Conservation (phyloP, 2,329 filamentous ascomycete species). For the Alternaria infectoria region DNA sequence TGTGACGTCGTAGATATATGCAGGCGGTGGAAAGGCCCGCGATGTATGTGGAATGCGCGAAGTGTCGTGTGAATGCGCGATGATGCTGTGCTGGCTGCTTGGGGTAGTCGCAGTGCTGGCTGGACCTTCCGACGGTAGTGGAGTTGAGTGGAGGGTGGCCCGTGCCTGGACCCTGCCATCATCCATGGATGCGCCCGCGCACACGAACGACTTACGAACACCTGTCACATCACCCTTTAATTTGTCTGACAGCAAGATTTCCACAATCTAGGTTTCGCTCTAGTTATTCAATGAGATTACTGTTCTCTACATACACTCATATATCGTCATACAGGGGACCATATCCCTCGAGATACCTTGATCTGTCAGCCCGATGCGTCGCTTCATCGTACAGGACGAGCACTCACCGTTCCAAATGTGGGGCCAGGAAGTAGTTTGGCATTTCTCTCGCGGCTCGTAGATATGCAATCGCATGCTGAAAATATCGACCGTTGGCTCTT, state of each 20-base stretch:
- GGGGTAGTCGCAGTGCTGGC: not conserved
- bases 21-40: too few relatives aligned
- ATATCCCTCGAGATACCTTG: conserved; percentile 55
- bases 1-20: not conserved
- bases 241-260: not conserved
- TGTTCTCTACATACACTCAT: not conserved
- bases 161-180: not conserved
- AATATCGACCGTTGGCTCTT: conserved; percentile 53
- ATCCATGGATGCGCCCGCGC: not conserved
- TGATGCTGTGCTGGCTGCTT: conserved; percentile 1
- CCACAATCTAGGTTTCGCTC: not conserved
- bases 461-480: conserved; percentile 55
- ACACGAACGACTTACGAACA: not conserved
- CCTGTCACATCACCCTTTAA: not conserved
- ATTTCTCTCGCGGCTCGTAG: conserved; percentile 53
- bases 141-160: conserved; percentile 2
- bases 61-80: not conserved
- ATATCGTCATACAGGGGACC: conserved; percentile 32
- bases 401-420: conserved; percentile 56
- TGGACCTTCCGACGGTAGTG: not conserved
- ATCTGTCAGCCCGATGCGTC: conserved; percentile 5
- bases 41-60: not conserved
- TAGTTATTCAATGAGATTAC: not conserved
- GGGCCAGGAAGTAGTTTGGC: conserved; percentile 51
- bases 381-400: not conserved